A percentile compares a stretch with the other conserved stretches of the same genome.
These are phyloP conservation scores for Spatholobus suberectus DNA, from an alignment of 306 rosid species.

Conservation along the genomic window DNA sequence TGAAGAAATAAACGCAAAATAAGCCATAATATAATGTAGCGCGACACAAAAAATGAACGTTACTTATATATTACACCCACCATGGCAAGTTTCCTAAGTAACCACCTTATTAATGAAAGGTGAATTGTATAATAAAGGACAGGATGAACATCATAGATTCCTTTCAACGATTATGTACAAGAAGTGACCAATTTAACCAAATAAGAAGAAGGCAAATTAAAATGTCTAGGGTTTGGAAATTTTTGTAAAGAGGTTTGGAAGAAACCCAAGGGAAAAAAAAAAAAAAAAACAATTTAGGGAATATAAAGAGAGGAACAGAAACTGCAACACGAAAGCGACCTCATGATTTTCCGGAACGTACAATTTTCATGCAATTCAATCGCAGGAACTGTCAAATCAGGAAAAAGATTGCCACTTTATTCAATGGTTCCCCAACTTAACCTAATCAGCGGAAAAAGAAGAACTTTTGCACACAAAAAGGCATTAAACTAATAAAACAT, in stretches of 20 bases:
- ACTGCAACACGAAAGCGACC: conserved; percentile 49
- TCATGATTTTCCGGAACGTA: conserved; percentile 59
- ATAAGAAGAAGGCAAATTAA: neutral
- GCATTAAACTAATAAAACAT: neutral
- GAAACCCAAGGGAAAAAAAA: neutral
- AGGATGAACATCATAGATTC: neutral
- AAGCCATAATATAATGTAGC: neutral
- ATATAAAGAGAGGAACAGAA: conserved; percentile 39
- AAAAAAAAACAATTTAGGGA: too few species aligned
- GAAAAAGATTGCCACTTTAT: conserved; percentile 47
- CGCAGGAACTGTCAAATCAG: conserved; percentile 58
- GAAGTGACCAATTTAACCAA: neutral
- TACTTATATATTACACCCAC: neutral
- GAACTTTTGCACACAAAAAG: neutral
- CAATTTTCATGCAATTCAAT: conserved; percentile 39
- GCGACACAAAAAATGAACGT: neutral
- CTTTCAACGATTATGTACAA: neutral
- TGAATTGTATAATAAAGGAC: neutral
- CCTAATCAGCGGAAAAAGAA: conserved; percentile 25
- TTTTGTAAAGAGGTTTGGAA: neutral
- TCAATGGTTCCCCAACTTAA: conserved; percentile 21
- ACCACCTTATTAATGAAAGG: neutral
- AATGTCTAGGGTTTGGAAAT: conserved; percentile 28
- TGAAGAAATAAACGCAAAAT: neutral
- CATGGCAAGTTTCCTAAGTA: neutral